A percentile compares a stretch with the other conserved stretches of the same genome.
phyloP scores from a whole-genome alignment of 352 stramenopile genomes.

The Phytophthora aleatoria region DNA sequence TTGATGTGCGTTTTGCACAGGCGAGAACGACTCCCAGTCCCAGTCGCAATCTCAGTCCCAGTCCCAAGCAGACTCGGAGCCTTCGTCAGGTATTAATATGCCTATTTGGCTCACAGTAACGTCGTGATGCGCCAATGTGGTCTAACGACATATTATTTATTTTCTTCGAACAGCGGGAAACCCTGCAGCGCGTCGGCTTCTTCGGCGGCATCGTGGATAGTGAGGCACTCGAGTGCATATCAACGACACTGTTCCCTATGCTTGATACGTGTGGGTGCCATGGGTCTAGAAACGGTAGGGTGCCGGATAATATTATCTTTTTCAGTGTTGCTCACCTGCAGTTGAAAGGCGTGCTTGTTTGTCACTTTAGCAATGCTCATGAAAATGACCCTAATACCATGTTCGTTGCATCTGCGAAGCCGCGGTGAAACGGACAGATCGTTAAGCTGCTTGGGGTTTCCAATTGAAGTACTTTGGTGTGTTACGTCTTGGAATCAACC shows the following conservation, averaged over 20 bases:
- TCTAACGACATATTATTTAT: constrained; percentile 15
- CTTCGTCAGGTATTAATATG: constrained; percentile 38
- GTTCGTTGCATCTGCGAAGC: background rate
- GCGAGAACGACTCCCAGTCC: constrained; percentile 32
- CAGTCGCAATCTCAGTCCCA: constrained; percentile 42
- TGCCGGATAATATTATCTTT: constrained; percentile 11
- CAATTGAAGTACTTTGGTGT: constrained; percentile 9
- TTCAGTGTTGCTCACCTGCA: constrained; percentile 6
- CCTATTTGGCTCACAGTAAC: background rate
- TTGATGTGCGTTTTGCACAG: constrained; percentile 6
- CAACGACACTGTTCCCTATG: constrained; percentile 1
- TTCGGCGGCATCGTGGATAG: constrained; percentile 59
- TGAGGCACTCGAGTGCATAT: constrained; percentile 19
- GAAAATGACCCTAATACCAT: no score
- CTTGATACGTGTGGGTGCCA: background rate
- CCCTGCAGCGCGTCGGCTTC: constrained; percentile 48
- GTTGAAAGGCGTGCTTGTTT: constrained; percentile 5
- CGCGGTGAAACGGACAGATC: constrained; percentile 1
- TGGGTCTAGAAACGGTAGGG: constrained; percentile 2
- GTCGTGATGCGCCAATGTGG: background rate
- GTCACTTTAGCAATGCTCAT: background rate
- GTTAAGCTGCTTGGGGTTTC: background rate
- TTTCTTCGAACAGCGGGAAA: constrained; percentile 24
- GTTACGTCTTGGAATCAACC: constrained; percentile 19
- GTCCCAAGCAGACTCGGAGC: constrained; percentile 43